These are phyloP conservation scores for Kalanchoe fedtschenkoi DNA, from an alignment of 164 flowering plant genomes.

Conservation along the genomic window DNA sequence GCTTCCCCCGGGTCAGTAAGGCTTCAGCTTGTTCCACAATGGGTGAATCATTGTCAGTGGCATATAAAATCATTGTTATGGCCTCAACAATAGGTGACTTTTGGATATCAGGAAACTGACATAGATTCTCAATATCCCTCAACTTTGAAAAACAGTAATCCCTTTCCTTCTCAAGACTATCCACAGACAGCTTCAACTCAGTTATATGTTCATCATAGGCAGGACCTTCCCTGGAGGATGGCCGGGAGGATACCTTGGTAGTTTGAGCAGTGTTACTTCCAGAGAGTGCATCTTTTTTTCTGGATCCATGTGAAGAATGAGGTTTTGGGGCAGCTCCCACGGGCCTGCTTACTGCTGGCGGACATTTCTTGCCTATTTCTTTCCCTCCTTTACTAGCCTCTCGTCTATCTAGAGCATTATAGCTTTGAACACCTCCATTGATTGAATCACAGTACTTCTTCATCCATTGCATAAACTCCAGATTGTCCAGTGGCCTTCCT, in stretches of 20 bases:
- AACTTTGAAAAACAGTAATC: conserved; percentile 89
- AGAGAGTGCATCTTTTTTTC: conserved; percentile 38
- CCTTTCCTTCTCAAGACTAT: conserved; percentile 92
- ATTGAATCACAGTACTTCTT: conserved; percentile 84
- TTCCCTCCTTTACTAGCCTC: conserved; percentile 75
- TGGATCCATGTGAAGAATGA: conserved; percentile 32
- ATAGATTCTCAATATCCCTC: conserved; percentile 84
- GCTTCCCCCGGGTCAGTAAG: too few relatives aligned
- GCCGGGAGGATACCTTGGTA: conserved; percentile 44
- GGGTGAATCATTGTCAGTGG: too few relatives aligned
- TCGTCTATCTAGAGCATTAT: conserved; percentile 84
- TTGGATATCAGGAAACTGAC: conserved; percentile 74
- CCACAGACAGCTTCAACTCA: conserved; percentile 77
- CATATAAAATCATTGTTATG: too few relatives aligned
- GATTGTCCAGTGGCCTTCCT: conserved; percentile 88
- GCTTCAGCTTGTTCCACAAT: too few relatives aligned
- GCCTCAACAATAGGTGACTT: conserved; percentile 44
- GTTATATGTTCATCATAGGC: conserved; percentile 77
- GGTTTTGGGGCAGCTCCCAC: conserved; percentile 40
- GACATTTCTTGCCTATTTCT: conserved; percentile 46
- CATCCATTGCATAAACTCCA: conserved; percentile 99
- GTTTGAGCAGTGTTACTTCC: conserved; percentile 26
- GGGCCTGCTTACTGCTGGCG: conserved; percentile 41
- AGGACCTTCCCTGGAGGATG: conserved; percentile 38
- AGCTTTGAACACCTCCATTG: conserved; percentile 57